Conservation (phyloP, 75 land plant species). For the Cunninghamia lanceolata region DNA sequence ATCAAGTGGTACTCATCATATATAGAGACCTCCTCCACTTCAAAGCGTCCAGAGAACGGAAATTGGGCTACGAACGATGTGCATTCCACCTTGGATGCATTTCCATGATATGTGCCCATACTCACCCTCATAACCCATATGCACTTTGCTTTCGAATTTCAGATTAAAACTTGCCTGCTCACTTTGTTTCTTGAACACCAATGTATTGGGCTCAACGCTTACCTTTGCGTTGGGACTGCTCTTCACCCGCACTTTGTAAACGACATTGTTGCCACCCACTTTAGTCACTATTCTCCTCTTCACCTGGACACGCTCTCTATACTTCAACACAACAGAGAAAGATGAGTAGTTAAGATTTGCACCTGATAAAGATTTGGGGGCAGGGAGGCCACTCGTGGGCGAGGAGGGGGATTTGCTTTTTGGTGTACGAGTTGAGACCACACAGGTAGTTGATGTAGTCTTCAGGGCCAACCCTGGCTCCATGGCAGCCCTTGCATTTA, state of each 20-base stretch:
- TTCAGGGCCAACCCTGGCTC: conserved; percentile 3
- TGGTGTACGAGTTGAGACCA: conserved; percentile 13
- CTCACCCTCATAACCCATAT: too few relatives aligned
- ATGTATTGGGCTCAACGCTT: conserved; percentile 19
- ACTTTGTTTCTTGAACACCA: conserved; percentile 5
- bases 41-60: too few relatives aligned
- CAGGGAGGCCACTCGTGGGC: conserved; percentile 6
- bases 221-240: conserved; percentile 22
- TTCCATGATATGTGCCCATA: too few relatives aligned
- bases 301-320: not conserved
- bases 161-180: too few relatives aligned
- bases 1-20: too few relatives aligned
- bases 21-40: too few relatives aligned
- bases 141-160: too few relatives aligned
- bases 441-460: conserved; percentile 29
- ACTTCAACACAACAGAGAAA: conserved; percentile 9
- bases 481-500: conserved; percentile 1
- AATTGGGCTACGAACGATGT: too few relatives aligned
- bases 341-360: conserved; percentile 38
- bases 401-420: conserved; percentile 4
- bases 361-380: not conserved
- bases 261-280: conserved; percentile 19
- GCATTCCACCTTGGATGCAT: too few relatives aligned
- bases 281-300: conserved; percentile 27
- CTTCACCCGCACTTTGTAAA: conserved; percentile 19